A percentile compares a stretch with the other conserved stretches of the same genome.
phyloP scores from a whole-genome alignment of 208 protist species.

The Porcisia hertigi region DNA sequence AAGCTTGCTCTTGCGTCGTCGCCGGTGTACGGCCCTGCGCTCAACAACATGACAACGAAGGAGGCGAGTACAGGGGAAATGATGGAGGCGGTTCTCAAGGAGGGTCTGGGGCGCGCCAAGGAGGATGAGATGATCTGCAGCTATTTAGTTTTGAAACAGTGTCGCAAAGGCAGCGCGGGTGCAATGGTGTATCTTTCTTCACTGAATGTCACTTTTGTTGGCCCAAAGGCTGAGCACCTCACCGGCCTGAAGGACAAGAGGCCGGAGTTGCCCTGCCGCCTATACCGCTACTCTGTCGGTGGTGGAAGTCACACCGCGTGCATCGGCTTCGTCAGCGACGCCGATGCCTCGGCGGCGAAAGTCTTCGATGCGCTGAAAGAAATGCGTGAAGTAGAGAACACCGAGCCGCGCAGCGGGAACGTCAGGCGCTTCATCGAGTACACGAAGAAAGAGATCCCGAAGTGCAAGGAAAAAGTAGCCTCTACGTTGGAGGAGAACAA shows the following conservation, averaged over 20 bases:
- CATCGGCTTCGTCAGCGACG: constrained; percentile 37
- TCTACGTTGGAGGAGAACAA: constrained; percentile 38
- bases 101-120: constrained; percentile 43
- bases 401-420: constrained; percentile 74
- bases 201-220: constrained; percentile 53
- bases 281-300: constrained; percentile 76
- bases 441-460: constrained; percentile 59
- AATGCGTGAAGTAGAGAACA: constrained; percentile 59
- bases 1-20: constrained; percentile 55
- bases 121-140: constrained; percentile 58
- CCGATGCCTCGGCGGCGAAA: constrained; percentile 31
- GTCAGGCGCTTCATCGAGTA: constrained; percentile 78
- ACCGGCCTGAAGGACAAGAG: constrained; percentile 57
- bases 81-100: constrained; percentile 33
- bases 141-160: constrained; percentile 71
- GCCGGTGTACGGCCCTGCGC: constrained; percentile 68
- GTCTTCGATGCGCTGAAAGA: constrained; percentile 36
- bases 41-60: constrained; percentile 50
- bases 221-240: constrained; percentile 47
- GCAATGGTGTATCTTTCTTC: constrained; percentile 66
- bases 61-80: constrained; percentile 35
- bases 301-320: constrained; percentile 55
- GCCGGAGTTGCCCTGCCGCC: constrained; percentile 35
- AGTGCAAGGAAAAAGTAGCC: constrained; percentile 46
- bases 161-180: constrained; percentile 36